phyloP scores from a whole-genome alignment of 768 basidiomycete species.

The Amanita pallidorosea region DNA sequence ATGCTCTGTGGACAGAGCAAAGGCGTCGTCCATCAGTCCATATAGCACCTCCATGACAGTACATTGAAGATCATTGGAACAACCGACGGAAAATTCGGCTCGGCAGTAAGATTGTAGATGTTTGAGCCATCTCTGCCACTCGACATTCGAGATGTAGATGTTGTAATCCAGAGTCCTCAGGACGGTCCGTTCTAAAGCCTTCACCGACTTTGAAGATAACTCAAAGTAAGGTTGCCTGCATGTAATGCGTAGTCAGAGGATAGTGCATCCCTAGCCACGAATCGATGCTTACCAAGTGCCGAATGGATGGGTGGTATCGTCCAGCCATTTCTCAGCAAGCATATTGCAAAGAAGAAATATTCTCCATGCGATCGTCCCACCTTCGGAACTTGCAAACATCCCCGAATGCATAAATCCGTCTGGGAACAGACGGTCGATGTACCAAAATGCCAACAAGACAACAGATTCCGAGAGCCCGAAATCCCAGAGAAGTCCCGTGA shows the following conservation, averaged over 20 bases:
- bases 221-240: not conserved
- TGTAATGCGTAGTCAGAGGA: not conserved
- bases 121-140: slow-evolving; percentile 8
- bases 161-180: slow-evolving; percentile 11
- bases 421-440: slow-evolving; percentile 44
- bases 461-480: slow-evolving; percentile 13
- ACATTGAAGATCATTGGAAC: not conserved
- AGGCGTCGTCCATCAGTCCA: slow-evolving; percentile 1
- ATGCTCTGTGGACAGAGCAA: not conserved
- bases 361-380: slow-evolving; percentile 26
- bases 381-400: slow-evolving; percentile 4
- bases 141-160: slow-evolving; percentile 8
- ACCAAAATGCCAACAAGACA: slow-evolving; percentile 47
- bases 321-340: slow-evolving; percentile 54
- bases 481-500: not conserved
- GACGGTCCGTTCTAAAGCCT: slow-evolving; percentile 9
- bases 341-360: slow-evolving; percentile 41
- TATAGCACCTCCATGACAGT: not conserved
- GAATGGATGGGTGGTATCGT: slow-evolving; percentile 42
- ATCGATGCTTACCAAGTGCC: slow-evolving; percentile 36
- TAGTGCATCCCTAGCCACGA: not conserved
- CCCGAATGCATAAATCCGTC: slow-evolving; percentile 14
- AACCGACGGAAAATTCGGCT: not conserved
- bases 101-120: not conserved
- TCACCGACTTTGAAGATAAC: slow-evolving; percentile 7